These are phyloP conservation scores for Zymoseptoria ardabiliae DNA, from an alignment of 2,329 filamentous ascomycete species.

Conservation along the genomic window DNA sequence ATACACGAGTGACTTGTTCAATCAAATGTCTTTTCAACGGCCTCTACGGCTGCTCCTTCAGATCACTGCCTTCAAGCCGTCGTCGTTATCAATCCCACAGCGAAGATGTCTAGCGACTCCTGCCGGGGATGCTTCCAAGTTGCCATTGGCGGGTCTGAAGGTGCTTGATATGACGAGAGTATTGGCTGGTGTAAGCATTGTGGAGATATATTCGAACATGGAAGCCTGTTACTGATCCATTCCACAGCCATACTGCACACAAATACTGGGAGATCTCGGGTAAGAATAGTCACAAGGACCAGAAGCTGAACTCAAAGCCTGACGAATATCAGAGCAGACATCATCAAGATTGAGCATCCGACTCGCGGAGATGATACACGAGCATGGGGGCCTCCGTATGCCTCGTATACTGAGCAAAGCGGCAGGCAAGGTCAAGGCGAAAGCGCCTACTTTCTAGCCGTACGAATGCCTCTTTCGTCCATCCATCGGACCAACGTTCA, in stretches of 20 bases:
- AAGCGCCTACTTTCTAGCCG: conserved; percentile 87
- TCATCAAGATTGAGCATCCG: conserved; percentile 97
- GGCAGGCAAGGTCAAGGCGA: conserved; percentile 63
- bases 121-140: conserved; percentile 37
- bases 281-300: conserved; percentile 43
- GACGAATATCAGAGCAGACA: conserved; percentile 61
- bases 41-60: conserved; percentile 15
- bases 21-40: conserved; percentile 16
- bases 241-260: conserved; percentile 83
- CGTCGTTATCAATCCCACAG: conserved; percentile 9
- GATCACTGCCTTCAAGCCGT: conserved; percentile 1
- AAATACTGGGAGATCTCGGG: conserved; percentile 94
- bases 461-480: too few species aligned
- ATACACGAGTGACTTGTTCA: background rate
- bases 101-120: conserved; percentile 38
- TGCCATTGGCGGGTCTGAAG: conserved; percentile 76
- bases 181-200: conserved; percentile 65
- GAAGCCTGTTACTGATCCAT: conserved; percentile 9
- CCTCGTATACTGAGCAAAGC: conserved; percentile 56
- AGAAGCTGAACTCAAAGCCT: conserved; percentile 25
- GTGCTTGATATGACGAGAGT: conserved; percentile 97
- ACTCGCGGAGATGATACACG: conserved; percentile 85
- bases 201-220: background rate
- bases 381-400: conserved; percentile 94
- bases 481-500: too few species aligned